Base-by-base conservation (phyloP, 2,329 filamentous ascomycete species). In the Raffaelea deltoideospora region DNA sequence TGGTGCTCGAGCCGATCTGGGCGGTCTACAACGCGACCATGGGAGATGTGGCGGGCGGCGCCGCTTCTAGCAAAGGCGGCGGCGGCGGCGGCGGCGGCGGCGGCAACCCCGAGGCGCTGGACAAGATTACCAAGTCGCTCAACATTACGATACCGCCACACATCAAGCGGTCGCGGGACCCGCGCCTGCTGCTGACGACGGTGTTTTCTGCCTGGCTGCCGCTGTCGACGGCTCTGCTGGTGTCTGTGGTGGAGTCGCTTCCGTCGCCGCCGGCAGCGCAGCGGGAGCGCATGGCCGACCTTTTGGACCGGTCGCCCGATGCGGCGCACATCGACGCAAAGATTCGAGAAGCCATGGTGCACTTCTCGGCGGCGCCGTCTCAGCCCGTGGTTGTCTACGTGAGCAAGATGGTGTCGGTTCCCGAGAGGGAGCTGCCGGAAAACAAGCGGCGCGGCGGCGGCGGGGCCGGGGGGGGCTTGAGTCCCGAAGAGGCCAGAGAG, bases 331-430 rank as follows among this genome's bases (percentile, higher is more conserved):
- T 96, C 32, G 75, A 82, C 37, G 59, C 70, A 2, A 60, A 65
- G 7, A 61, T 96, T 37, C 79, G 75, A 47, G 65, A 80, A n/a
- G 84, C 88, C 5, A 88, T 96, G 77, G 60, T 81, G 2, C 67
- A 76, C 1, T 95, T 93, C 52, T 82, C 81, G 50, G 72, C 72
- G 4, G 67, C 66, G 0, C 65, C 71, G 28, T 67, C 76, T 1
- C 79, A 81, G 39, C 87, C 88, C 0, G 76, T 93, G 0, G 84
- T 98, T 2, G 88, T 84, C 9, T 98, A 94, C 46, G 83, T 98
- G 42, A 96, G 88, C 60, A 98, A 98, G 55, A 95, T 98, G 86
- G 83, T 96, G 2, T 90, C 90, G 0, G 69, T 98, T 11, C 88
- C 86, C 0, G 84, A 92, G 50, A 95, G 84, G 55, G 88, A 98